These are phyloP conservation scores for Hypocreales sp. DNA, from an alignment of 2,329 filamentous ascomycete species.

Conservation along the genomic window DNA sequence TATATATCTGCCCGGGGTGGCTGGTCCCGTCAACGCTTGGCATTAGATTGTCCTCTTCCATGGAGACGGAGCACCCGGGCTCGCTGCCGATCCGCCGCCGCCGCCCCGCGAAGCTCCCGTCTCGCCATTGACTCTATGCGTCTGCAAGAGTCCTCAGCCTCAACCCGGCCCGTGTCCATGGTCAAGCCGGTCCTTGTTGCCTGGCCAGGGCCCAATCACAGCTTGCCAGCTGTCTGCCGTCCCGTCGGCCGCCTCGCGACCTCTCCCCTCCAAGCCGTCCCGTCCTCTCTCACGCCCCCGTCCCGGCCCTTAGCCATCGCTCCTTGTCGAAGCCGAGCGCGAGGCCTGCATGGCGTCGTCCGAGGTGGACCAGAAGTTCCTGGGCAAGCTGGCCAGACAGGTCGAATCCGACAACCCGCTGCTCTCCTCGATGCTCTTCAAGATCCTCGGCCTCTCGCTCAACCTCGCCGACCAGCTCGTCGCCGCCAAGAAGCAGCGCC, in stretches of 20 bases:
- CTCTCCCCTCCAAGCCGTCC: too few relatives aligned
- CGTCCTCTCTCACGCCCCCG: background rate
- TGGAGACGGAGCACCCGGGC: too few relatives aligned
- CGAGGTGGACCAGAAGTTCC: slow-evolving; percentile 93
- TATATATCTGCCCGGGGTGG: background rate
- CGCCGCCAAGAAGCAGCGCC: slow-evolving; percentile 67
- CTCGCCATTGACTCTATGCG: too few relatives aligned
- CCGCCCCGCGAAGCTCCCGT: too few relatives aligned
- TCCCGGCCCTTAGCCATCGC: background rate
- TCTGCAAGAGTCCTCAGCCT: too few relatives aligned
- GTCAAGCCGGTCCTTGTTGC: slow-evolving; percentile 4
- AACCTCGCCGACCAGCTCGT: slow-evolving; percentile 75
- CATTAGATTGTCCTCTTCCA: too few relatives aligned
- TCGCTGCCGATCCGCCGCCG: too few relatives aligned
- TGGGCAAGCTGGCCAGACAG: slow-evolving; percentile 72
- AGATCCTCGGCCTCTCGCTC: slow-evolving; percentile 79
- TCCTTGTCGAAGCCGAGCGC: too few relatives aligned
- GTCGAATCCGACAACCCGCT: slow-evolving; percentile 65
- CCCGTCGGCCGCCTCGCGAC: background rate
- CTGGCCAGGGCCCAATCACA: slow-evolving; percentile 15
- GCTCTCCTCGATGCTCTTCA: slow-evolving; percentile 71
- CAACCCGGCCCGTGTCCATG: slow-evolving; percentile 3
- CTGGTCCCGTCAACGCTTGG: background rate
- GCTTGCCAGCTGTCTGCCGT: slow-evolving; percentile 17
- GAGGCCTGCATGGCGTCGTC: slow-evolving; percentile 67